Evolutionary conservation across 129 eudicot species (phyloP).

Genomic region (Saposhnikovia divaricata): DNA sequence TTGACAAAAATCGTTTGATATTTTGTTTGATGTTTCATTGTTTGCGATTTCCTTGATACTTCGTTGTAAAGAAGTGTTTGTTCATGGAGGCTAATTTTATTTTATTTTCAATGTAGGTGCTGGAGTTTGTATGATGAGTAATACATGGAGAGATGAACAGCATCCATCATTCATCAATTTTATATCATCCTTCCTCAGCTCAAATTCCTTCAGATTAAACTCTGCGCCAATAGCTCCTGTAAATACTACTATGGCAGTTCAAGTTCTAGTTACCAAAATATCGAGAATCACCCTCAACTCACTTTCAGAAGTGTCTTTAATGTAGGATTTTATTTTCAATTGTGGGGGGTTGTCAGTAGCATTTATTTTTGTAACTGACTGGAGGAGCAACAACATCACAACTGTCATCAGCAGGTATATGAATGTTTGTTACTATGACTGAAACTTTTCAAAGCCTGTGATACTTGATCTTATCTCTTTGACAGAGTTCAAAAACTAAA

Average conservation of each 20-base stretch:
- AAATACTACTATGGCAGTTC: constrained; percentile 9
- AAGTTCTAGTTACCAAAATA: not conserved
- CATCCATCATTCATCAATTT: constrained; percentile 78
- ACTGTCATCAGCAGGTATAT: constrained; percentile 61
- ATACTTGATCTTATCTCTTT: constrained; percentile 19
- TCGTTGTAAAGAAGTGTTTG: not conserved
- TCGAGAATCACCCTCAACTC: not conserved
- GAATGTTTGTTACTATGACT: constrained; percentile 9
- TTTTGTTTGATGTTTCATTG: not conserved
- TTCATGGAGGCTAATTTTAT: not conserved
- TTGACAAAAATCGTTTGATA: not conserved
- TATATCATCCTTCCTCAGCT: constrained; percentile 57
- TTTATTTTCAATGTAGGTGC: constrained; percentile 34
- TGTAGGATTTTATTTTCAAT: constrained; percentile 87
- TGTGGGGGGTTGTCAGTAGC: constrained; percentile 91
- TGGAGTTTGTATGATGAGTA: constrained; percentile 90
- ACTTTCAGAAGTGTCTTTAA: not conserved
- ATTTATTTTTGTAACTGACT: constrained; percentile 60
- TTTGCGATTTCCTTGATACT: not conserved
- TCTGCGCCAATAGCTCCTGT: constrained; percentile 82
- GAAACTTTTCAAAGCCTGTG: constrained; percentile 8
- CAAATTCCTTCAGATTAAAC: constrained; percentile 72
- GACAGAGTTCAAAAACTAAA: constrained; percentile 70
- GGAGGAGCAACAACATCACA: constrained; percentile 38
- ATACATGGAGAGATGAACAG: constrained; percentile 77